A percentile compares a stretch with the other conserved stretches of the same genome.
Evolutionary conservation across 768 basidiomycete genomes (phyloP).

Genomic region (Pleurotus tuoliensis): DNA sequence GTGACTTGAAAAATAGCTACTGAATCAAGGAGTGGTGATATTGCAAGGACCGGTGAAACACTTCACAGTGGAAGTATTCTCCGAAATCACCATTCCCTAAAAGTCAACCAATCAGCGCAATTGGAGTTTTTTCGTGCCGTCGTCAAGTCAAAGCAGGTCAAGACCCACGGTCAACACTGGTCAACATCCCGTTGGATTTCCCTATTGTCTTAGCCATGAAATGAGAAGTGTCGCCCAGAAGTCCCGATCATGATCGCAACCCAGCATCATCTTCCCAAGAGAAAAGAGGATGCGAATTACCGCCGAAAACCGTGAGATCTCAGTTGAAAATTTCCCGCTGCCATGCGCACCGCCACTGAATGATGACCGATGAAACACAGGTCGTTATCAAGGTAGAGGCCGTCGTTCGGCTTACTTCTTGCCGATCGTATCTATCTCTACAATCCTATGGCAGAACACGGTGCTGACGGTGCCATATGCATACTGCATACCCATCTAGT

Average conservation of each 20-base stretch:
- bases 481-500: conserved; percentile 3
- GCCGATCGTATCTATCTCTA: not conserved
- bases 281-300: not conserved
- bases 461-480: not conserved
- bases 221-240: not conserved
- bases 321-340: not conserved
- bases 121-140: too few species aligned
- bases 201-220: too few species aligned
- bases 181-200: too few species aligned
- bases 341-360: not conserved
- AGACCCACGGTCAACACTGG: too few species aligned
- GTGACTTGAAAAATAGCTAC: too few species aligned
- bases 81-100: too few species aligned
- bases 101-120: too few species aligned
- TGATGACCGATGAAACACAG: not conserved
- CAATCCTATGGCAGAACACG: not conserved
- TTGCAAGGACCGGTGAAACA: too few species aligned
- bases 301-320: not conserved
- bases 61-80: too few species aligned
- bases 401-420: not conserved
- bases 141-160: too few species aligned
- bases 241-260: not conserved
- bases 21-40: too few species aligned
- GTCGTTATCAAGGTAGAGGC: not conserved
- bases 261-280: not conserved